These are phyloP conservation scores for Magnaporthiopsis rhizophila DNA, from an alignment of 2,329 filamentous ascomycete genomes.

Conservation along the genomic window DNA sequence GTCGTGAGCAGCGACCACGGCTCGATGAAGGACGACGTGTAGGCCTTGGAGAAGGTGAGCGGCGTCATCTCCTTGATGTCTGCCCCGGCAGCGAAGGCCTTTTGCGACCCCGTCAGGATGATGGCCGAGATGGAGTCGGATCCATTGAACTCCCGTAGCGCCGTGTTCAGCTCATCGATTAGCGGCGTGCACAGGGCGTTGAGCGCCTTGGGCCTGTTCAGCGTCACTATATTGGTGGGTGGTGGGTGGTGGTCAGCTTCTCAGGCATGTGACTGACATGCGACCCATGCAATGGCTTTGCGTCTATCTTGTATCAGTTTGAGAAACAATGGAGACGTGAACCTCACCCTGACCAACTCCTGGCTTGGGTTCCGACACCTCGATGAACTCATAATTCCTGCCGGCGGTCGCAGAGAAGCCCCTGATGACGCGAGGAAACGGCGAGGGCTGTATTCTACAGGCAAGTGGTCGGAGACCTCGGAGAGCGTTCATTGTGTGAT, in stretches of 20 bases:
- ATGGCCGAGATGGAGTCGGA: slow-evolving; percentile 66
- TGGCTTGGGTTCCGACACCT: slow-evolving; percentile 75
- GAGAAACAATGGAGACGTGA: neutral
- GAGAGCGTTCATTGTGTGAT: slow-evolving; percentile 39
- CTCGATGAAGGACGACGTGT: slow-evolving; percentile 88
- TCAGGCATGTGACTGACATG: neutral
- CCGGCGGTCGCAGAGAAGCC: slow-evolving; percentile 39
- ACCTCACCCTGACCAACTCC: slow-evolving; percentile 80
- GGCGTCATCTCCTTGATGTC: slow-evolving; percentile 99
- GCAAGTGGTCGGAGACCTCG: slow-evolving; percentile 53
- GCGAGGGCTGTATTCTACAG: slow-evolving; percentile 49
- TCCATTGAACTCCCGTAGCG: slow-evolving; percentile 61
- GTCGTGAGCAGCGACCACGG: slow-evolving; percentile 83
- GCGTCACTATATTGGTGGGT: slow-evolving; percentile 55
- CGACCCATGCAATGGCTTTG: too few species aligned
- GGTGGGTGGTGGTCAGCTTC: neutral
- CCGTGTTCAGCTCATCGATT: slow-evolving; percentile 80
- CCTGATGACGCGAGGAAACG: slow-evolving; percentile 47
- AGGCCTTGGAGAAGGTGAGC: slow-evolving; percentile 80
- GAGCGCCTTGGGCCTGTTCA: slow-evolving; percentile 90
- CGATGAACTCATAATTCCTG: slow-evolving; percentile 66
- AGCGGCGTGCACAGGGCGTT: slow-evolving; percentile 90
- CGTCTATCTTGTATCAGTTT: neutral
- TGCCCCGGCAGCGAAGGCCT: slow-evolving; percentile 89
- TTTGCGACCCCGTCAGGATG: slow-evolving; percentile 79